Percentiles rank a stretch among this genome's conserved stretches.
These are phyloP conservation scores for Cyclotella baltica DNA, from an alignment of 108 stramenopile species.

Conservation along the genomic window DNA sequence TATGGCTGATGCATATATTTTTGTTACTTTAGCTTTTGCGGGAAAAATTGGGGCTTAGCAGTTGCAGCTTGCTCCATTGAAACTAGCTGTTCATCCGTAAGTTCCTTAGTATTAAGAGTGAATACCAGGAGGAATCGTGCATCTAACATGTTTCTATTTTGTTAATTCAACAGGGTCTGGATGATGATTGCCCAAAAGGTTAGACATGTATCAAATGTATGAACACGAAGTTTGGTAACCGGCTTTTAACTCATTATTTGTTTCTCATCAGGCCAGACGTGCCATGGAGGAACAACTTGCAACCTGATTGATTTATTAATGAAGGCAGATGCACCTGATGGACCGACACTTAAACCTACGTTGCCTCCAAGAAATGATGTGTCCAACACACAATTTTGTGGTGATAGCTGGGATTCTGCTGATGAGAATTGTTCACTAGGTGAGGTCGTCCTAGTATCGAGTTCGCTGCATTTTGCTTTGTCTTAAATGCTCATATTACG, in stretches of 20 bases:
- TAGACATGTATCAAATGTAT: too few relatives aligned
- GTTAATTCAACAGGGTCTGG: conserved; percentile 13
- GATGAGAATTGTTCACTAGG: conserved; percentile 34
- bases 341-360: conserved; percentile 15
- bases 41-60: conserved; percentile 16
- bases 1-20: not conserved
- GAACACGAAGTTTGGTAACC: too few relatives aligned
- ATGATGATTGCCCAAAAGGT: conserved; percentile 45
- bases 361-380: conserved; percentile 27
- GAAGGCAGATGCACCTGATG: conserved; percentile 9
- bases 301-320: conserved; percentile 20
- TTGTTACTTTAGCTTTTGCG: conserved; percentile 8
- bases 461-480: not conserved
- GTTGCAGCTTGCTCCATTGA: conserved; percentile 29
- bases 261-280: too few relatives aligned
- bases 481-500: not conserved
- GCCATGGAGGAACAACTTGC: conserved; percentile 42
- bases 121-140: too few relatives aligned
- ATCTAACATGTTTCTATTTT: too few relatives aligned
- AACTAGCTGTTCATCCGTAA: conserved; percentile 31
- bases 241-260: too few relatives aligned
- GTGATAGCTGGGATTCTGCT: conserved; percentile 28
- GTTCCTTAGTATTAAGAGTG: not conserved
- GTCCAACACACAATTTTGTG: conserved; percentile 32
- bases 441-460: not conserved